Percentiles rank a stretch among this genome's conserved stretches.
Evolutionary conservation across 805 yeast genomes (phyloP).

Genomic region (Middelhovenomyces tepae): DNA sequence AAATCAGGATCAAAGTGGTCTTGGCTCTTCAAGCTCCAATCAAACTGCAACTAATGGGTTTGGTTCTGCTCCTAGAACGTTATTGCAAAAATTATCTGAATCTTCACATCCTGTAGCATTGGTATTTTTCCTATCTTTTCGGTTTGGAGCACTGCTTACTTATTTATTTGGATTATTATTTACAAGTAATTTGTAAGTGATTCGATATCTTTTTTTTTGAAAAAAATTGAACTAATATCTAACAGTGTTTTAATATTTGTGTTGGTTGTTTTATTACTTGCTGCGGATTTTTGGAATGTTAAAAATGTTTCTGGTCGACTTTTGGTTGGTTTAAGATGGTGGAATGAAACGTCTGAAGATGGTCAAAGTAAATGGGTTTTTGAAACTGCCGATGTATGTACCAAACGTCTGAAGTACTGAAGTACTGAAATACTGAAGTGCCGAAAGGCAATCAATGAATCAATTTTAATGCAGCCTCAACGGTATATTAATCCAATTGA

Average conservation of each 20-base stretch:
- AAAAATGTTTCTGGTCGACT: conserved; percentile 87
- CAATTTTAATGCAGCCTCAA: too few relatives aligned
- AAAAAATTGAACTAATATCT: conserved; percentile 1
- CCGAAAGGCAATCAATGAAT: too few relatives aligned
- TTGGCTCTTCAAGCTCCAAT: too few relatives aligned
- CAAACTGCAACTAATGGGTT: too few relatives aligned
- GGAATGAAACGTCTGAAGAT: conserved; percentile 71
- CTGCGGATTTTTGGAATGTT: conserved; percentile 90
- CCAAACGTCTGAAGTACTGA: too few relatives aligned
- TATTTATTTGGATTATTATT: conserved; percentile 67
- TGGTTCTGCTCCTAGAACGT: conserved; percentile 22
- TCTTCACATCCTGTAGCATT: conserved; percentile 82
- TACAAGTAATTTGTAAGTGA: conserved; percentile 44
- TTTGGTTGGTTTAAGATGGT: conserved; percentile 86
- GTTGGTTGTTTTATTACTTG: conserved; percentile 59
- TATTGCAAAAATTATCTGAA: conserved; percentile 44
- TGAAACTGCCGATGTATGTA: conserved; percentile 59
- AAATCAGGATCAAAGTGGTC: too few relatives aligned
- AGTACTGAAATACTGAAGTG: too few relatives aligned
- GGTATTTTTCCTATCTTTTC: conserved; percentile 50
- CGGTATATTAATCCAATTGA: conserved; percentile 80
- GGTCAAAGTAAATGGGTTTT: conserved; percentile 80
- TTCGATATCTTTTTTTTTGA: neutral
- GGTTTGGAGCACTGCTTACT: conserved; percentile 51
- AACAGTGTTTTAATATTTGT: conserved; percentile 65